Conservation (phyloP, 2,329 filamentous ascomycete genomes). For the Colletotrichum ledebouriae region DNA sequence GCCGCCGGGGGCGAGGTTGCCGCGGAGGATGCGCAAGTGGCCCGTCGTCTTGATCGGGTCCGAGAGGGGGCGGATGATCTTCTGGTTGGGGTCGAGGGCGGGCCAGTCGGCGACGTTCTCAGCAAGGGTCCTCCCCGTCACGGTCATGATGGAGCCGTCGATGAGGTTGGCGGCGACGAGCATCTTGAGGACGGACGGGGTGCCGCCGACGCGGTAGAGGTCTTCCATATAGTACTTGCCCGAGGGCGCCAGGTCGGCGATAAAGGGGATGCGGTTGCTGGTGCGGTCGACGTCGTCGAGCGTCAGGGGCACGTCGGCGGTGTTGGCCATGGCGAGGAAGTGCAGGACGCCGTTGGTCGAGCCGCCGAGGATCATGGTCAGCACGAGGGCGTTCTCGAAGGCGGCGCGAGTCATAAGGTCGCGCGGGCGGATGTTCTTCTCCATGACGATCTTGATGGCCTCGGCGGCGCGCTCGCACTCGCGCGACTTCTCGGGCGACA, state of each 20-base stretch:
- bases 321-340: conserved; percentile 90
- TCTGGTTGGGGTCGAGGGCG: conserved; percentile 81
- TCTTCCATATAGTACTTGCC: conserved; percentile 92
- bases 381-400: conserved; percentile 89
- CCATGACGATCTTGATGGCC: conserved; percentile 84
- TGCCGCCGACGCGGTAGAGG: conserved; percentile 86
- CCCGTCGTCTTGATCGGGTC: conserved; percentile 84
- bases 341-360: conserved; percentile 92
- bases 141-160: conserved; percentile 82
- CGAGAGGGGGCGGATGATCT: conserved; percentile 83
- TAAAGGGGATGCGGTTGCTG: conserved; percentile 85
- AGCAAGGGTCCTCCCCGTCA: conserved; percentile 86
- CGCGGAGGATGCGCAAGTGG: conserved; percentile 88
- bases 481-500: conserved; percentile 84
- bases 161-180: conserved; percentile 82
- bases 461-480: conserved; percentile 87
- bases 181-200: conserved; percentile 87
- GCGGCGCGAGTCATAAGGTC: conserved; percentile 84
- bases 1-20: conserved; percentile 89
- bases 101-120: conserved; percentile 86
- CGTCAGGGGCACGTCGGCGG: conserved; percentile 81
- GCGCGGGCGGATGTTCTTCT: conserved; percentile 83
- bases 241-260: conserved; percentile 86
- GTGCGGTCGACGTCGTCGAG: conserved; percentile 88
- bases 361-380: conserved; percentile 93